phyloP scores from a whole-genome alignment of 352 stramenopile species.

The Pythium scleroteichum region DNA sequence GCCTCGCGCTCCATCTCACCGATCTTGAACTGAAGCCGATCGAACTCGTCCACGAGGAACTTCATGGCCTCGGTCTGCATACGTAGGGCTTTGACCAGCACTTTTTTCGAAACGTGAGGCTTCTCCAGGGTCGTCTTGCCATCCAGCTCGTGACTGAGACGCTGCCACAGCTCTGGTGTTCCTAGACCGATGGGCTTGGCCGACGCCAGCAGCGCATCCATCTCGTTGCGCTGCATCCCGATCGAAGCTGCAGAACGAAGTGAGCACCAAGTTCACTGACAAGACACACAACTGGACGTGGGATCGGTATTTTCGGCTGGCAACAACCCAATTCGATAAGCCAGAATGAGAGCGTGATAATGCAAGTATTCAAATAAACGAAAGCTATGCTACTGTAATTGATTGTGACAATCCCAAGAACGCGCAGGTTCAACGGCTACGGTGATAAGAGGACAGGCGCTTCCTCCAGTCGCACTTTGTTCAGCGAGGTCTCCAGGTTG shows the following conservation, averaged over 20 bases:
- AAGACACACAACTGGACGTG: too few species aligned
- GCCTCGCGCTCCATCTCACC: slow-evolving; percentile 74
- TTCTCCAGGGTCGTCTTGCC: slow-evolving; percentile 79
- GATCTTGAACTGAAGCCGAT: slow-evolving; percentile 76
- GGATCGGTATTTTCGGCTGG: too few species aligned
- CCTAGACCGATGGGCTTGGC: slow-evolving; percentile 54
- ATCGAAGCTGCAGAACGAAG: background rate
- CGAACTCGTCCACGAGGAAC: slow-evolving; percentile 83
- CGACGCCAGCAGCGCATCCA: slow-evolving; percentile 60
- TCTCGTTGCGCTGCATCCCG: slow-evolving; percentile 81
- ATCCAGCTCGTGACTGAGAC: slow-evolving; percentile 76
- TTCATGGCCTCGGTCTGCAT: slow-evolving; percentile 86
- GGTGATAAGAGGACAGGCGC: slow-evolving; percentile 41
- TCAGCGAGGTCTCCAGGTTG: slow-evolving; percentile 66
- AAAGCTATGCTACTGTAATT: too few species aligned
- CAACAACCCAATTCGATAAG: too few species aligned
- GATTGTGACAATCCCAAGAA: too few species aligned
- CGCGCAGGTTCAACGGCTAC: background rate
- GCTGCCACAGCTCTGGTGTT: slow-evolving; percentile 78
- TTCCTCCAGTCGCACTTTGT: slow-evolving; percentile 51
- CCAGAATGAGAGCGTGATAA: too few species aligned
- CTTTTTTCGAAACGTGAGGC: slow-evolving; percentile 80
- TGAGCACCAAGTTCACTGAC: too few species aligned
- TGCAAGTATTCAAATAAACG: too few species aligned
- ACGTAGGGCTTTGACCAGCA: slow-evolving; percentile 76